A percentile compares a stretch with the other conserved stretches of the same genome.
Evolutionary conservation across 768 basidiomycete genomes (phyloP).

Genomic region (Infundibulicybe gibba): DNA sequence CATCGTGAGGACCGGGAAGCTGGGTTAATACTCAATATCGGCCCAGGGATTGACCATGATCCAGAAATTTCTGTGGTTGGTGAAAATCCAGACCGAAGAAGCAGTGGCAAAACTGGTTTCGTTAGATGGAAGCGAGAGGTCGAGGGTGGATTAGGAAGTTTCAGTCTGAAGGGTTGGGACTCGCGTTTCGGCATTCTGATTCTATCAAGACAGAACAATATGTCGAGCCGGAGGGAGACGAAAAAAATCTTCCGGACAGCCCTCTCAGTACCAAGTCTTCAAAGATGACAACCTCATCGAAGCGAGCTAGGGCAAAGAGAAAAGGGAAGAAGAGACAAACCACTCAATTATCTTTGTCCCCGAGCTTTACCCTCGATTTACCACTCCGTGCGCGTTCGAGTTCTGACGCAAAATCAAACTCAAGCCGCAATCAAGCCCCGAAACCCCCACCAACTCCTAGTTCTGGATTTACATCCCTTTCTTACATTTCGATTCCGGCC

Average conservation of each 20-base stretch:
- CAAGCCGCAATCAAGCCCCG: conserved; percentile 4
- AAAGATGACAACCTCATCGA: conserved; percentile 15
- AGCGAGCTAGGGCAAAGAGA: conserved; percentile 29
- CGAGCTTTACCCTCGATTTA: conserved; percentile 29
- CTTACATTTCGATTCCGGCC: conserved; percentile 20
- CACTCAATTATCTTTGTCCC: conserved; percentile 29
- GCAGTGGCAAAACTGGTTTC: conserved; percentile 34
- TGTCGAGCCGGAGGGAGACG: too few species aligned
- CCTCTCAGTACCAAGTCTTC: conserved; percentile 21
- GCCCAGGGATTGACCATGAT: conserved; percentile 8
- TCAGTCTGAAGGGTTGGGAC: conserved; percentile 21
- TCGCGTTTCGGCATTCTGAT: conserved; percentile 39
- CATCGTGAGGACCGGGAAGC: conserved; percentile 12
- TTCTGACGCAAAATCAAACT: conserved; percentile 17
- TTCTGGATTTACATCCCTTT: conserved; percentile 15
- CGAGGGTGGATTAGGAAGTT: conserved; percentile 25
- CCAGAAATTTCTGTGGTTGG: conserved; percentile 6
- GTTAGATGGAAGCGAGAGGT: conserved; percentile 41
- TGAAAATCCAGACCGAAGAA: conserved; percentile 13
- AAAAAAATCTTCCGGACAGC: too few species aligned
- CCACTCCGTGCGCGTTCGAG: conserved; percentile 22
- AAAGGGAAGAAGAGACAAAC: conserved; percentile 23
- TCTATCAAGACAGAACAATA: not conserved
- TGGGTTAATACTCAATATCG: conserved; percentile 16
- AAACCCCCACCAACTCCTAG: conserved; percentile 4